Evolutionary conservation across 257 asterid genomes (phyloP).

Genomic region (Handroanthus guayacan): DNA sequence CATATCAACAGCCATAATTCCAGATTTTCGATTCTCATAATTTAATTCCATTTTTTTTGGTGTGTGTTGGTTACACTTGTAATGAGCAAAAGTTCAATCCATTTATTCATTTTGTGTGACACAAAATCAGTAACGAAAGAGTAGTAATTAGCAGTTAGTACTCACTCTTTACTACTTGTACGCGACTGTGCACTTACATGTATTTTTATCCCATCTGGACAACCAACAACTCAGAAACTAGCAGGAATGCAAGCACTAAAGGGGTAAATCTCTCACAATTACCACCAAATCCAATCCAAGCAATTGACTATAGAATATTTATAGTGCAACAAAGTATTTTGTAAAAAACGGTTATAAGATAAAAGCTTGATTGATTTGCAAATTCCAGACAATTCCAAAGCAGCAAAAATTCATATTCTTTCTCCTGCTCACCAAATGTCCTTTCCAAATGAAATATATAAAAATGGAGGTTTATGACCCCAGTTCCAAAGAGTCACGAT

Average conservation of each 20-base stretch:
- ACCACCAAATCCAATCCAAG: conserved; percentile 15
- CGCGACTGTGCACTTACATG: too few relatives aligned
- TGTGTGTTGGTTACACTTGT: too few relatives aligned
- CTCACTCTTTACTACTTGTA: too few relatives aligned
- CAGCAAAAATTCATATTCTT: conserved; percentile 14
- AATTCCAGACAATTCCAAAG: conserved; percentile 19
- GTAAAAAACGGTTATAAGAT: neutral
- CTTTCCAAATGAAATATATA: neutral
- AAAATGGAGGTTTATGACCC: neutral
- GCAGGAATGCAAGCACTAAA: conserved; percentile 22
- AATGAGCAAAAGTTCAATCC: too few relatives aligned
- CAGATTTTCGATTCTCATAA: too few relatives aligned
- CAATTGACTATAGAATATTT: neutral
- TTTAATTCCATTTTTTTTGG: too few relatives aligned
- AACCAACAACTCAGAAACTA: conserved; percentile 14
- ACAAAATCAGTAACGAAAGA: too few relatives aligned
- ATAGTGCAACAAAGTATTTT: neutral
- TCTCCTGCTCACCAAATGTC: neutral
- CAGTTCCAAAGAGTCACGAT: conserved; percentile 4
- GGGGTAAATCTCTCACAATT: neutral
- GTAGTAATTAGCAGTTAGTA: too few relatives aligned
- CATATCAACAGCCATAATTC: too few relatives aligned
- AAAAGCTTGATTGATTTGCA: neutral
- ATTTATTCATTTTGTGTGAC: too few relatives aligned
- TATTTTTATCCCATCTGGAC: too few relatives aligned